phyloP scores from a whole-genome alignment of 2,329 filamentous ascomycete species.

The Alternaria atra region DNA sequence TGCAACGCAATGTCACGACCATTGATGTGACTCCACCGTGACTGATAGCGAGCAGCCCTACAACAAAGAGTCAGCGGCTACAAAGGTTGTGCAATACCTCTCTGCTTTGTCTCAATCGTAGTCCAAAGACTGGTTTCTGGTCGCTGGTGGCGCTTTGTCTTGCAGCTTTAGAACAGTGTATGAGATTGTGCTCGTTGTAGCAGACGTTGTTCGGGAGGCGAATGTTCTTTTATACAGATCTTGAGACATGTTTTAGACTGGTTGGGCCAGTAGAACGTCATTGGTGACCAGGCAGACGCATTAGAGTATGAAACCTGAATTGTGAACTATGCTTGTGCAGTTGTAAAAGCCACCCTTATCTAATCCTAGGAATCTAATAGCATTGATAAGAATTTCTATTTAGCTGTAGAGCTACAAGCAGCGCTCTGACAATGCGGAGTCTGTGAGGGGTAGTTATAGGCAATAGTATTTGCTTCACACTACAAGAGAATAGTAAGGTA shows the following conservation, averaged over 20 bases:
- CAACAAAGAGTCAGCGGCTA: background rate
- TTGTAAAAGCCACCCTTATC: too few species aligned
- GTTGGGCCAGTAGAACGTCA: background rate
- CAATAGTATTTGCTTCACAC: too few species aligned
- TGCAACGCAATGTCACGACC: background rate
- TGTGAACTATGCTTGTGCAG: background rate
- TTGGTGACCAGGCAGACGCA: background rate
- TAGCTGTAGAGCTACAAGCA: too few species aligned
- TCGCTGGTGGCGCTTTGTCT: slow-evolving; percentile 1
- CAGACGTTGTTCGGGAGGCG: slow-evolving; percentile 26
- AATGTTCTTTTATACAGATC: background rate
- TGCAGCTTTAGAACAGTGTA: background rate
- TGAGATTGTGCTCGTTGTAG: background rate
- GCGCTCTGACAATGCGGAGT: too few species aligned
- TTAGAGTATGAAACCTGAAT: background rate
- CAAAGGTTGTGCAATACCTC: background rate
- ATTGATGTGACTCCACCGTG: background rate
- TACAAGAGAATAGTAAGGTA: too few species aligned
- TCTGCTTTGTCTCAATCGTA: background rate
- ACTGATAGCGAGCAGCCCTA: background rate
- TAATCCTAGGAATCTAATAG: too few species aligned
- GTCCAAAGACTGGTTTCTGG: background rate
- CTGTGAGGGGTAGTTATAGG: too few species aligned
- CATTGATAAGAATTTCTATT: too few species aligned
- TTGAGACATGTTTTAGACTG: background rate